A percentile compares a stretch with the other conserved stretches of the same genome.
These are phyloP conservation scores for Inosperma sp. DNA, from an alignment of 768 basidiomycete genomes.

Conservation along the genomic window DNA sequence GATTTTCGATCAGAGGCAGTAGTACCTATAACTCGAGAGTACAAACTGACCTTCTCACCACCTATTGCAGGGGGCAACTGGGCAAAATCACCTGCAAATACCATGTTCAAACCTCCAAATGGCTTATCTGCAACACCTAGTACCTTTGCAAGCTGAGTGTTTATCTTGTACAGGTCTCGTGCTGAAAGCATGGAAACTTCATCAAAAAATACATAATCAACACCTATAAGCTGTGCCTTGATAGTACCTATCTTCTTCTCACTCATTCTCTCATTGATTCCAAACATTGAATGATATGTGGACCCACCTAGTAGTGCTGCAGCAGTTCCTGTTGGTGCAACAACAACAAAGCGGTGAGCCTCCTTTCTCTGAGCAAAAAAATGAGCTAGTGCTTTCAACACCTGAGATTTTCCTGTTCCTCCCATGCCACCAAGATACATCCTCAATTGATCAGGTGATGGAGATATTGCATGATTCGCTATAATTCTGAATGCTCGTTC, in stretches of 20 bases:
- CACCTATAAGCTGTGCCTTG: conserved; percentile 15
- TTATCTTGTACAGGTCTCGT: conserved; percentile 29
- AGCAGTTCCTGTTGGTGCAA: conserved; percentile 11
- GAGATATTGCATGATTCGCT: conserved; percentile 18
- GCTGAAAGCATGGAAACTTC: conserved; percentile 41
- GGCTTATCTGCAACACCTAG: conserved; percentile 15
- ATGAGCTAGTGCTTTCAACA: conserved; percentile 21
- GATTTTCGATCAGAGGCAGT: neutral
- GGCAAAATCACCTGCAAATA: conserved; percentile 39
- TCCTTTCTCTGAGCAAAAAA: conserved; percentile 16
- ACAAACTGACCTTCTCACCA: conserved; percentile 17
- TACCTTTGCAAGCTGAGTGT: conserved; percentile 21
- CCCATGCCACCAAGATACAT: conserved; percentile 35
- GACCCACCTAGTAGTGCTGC: conserved; percentile 8
- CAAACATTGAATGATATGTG: conserved; percentile 12
- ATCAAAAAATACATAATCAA: conserved; percentile 38
- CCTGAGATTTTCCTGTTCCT: conserved; percentile 31
- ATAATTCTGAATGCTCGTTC: conserved; percentile 24
- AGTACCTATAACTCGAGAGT: conserved; percentile 10
- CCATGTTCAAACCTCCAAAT: conserved; percentile 35
- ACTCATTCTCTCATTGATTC: neutral
- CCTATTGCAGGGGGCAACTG: conserved; percentile 24
- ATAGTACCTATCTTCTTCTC: neutral
- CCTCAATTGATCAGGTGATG: conserved; percentile 12
- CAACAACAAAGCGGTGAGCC: conserved; percentile 3